Conservation (phyloP, 2,329 filamentous ascomycete species). For the Pestalotiopsis sp. region DNA sequence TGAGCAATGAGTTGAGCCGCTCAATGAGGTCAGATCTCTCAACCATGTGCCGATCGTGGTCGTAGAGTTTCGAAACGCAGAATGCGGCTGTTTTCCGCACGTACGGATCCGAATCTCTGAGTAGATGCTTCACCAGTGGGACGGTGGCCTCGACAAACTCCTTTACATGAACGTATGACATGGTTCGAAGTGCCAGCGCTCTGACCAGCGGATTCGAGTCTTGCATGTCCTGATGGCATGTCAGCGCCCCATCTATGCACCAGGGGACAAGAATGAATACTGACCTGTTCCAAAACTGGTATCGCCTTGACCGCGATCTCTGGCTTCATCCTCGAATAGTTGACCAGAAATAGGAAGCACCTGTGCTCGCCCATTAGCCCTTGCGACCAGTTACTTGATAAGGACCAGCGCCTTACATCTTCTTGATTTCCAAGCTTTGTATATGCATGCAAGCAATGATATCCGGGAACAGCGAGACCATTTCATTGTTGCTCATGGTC, state of each 20-base stretch:
- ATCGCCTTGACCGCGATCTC: slow-evolving; percentile 93
- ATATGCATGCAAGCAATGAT: slow-evolving; percentile 96
- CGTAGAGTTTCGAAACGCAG: slow-evolving; percentile 95
- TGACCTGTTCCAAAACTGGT: slow-evolving; percentile 78
- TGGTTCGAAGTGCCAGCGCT: slow-evolving; percentile 88
- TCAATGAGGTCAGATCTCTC: slow-evolving; percentile 92
- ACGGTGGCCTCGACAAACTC: slow-evolving; percentile 94
- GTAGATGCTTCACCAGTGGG: slow-evolving; percentile 77
- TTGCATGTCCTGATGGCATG: slow-evolving; percentile 74
- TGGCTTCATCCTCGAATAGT: slow-evolving; percentile 92
- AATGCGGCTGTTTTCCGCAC: slow-evolving; percentile 97
- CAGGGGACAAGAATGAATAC: background rate
- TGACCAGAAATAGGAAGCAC: slow-evolving; percentile 97
- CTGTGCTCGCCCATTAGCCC: slow-evolving; percentile 49
- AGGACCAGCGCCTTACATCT: slow-evolving; percentile 69
- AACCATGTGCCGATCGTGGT: slow-evolving; percentile 89
- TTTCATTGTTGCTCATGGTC: slow-evolving; percentile 99
- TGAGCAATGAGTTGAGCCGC: slow-evolving; percentile 81
- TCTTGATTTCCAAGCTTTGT: slow-evolving; percentile 95
- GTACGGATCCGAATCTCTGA: slow-evolving; percentile 89
- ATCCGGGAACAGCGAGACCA: slow-evolving; percentile 95
- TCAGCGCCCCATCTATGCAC: slow-evolving; percentile 17
- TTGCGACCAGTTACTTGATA: slow-evolving; percentile 15
- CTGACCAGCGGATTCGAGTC: slow-evolving; percentile 90
- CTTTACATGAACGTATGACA: slow-evolving; percentile 95